Evolutionary conservation across 176 grass and related monocot species (phyloP).

Genomic region (Musa itinerans): DNA sequence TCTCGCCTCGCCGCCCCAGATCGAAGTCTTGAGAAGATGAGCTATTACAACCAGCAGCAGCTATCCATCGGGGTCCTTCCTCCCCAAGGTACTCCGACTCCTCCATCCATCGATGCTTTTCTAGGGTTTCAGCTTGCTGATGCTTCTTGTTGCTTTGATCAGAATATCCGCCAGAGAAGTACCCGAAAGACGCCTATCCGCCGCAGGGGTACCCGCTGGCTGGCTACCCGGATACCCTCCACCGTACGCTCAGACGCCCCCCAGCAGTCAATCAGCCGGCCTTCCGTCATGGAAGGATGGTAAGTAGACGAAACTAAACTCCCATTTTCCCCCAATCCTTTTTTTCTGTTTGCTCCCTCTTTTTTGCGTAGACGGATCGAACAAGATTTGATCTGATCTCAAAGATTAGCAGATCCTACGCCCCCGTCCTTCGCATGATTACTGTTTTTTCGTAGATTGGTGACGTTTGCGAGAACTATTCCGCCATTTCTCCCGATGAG

Average conservation of each 20-base stretch:
- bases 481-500: neutral
- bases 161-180: slow-evolving; percentile 22
- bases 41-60: slow-evolving; percentile 35
- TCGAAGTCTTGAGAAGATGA: slow-evolving; percentile 11
- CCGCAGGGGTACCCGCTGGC: slow-evolving; percentile 17
- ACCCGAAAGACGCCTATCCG: neutral
- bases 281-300: slow-evolving; percentile 46
- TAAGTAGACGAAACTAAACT: neutral
- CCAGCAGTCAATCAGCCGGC: slow-evolving; percentile 22
- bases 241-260: slow-evolving; percentile 29
- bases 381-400: neutral
- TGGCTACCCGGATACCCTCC: slow-evolving; percentile 28
- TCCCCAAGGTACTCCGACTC: slow-evolving; percentile 26
- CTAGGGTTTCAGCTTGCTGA: slow-evolving; percentile 4
- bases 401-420: neutral
- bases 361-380: neutral
- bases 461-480: neutral
- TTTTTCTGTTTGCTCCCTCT: neutral
- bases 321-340: neutral
- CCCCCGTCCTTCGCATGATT: neutral
- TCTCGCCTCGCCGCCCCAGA: neutral
- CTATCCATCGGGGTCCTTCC: slow-evolving; percentile 32
- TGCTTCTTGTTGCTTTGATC: slow-evolving; percentile 7
- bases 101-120: neutral
- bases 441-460: neutral